Conservation (phyloP, 257 asterid genomes). For the Cordia subcordata region DNA sequence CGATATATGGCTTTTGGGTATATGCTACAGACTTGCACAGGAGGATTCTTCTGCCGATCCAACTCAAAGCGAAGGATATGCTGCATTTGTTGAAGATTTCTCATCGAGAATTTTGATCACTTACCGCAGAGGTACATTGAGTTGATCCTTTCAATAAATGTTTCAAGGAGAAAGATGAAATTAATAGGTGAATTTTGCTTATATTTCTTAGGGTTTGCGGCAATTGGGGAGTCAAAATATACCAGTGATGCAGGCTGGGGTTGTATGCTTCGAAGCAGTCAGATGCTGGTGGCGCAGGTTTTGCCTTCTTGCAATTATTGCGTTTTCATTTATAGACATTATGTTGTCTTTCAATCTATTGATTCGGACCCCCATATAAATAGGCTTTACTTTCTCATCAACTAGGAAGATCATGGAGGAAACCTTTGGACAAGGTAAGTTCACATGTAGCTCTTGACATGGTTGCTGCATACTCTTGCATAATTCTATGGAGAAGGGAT, state of each 20-base stretch:
- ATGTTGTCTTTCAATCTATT: background rate
- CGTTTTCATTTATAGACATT: background rate
- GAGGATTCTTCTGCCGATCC: conserved; percentile 61
- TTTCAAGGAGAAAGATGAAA: background rate
- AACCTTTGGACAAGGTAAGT: conserved; percentile 62
- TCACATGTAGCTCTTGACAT: background rate
- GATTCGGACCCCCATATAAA: background rate
- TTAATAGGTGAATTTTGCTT: background rate
- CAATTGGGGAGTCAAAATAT: conserved; percentile 77
- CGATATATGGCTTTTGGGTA: conserved; percentile 91
- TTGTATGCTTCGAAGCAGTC: conserved; percentile 98
- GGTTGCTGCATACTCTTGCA: background rate
- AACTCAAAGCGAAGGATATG: conserved; percentile 79
- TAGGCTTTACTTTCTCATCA: conserved; percentile 82
- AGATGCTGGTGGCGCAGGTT: conserved; percentile 99
- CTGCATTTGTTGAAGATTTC: conserved; percentile 86
- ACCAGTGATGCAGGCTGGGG: conserved; percentile 92
- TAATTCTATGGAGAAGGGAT: background rate
- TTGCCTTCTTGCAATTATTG: background rate
- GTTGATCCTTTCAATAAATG: background rate
- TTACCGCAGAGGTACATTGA: conserved; percentile 66
- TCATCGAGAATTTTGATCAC: conserved; percentile 82
- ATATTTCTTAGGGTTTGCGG: conserved; percentile 55
- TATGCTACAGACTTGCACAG: conserved; percentile 62
- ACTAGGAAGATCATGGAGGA: conserved; percentile 95